These are phyloP conservation scores for Chlorella sp. DNA, from an alignment of 139 green algal species.

Conservation along the genomic window DNA sequence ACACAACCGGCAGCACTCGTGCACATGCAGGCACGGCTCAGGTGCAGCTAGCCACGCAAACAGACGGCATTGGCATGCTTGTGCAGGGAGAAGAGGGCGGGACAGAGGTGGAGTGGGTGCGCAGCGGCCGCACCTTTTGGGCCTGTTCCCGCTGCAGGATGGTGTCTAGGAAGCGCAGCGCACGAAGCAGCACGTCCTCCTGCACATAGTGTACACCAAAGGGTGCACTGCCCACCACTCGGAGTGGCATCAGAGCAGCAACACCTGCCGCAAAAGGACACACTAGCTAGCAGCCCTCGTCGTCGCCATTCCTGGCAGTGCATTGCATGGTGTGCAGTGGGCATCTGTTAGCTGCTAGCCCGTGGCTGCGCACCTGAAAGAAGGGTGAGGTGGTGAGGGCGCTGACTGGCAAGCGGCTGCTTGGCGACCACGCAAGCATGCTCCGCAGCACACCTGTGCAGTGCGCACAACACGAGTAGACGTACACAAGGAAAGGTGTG, in stretches of 20 bases:
- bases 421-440: conserved; percentile 43
- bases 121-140: conserved; percentile 51
- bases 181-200: conserved; percentile 58
- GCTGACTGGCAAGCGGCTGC: conserved; percentile 31
- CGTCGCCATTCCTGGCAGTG: too few relatives aligned
- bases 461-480: too few relatives aligned
- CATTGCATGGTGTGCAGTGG: too few relatives aligned
- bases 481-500: too few relatives aligned
- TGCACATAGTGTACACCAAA: too few relatives aligned
- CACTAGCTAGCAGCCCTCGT: too few relatives aligned
- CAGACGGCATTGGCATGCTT: neutral
- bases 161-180: conserved; percentile 74
- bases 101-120: neutral
- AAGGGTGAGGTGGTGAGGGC: conserved; percentile 41
- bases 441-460: conserved; percentile 22
- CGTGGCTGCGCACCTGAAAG: conserved; percentile 35
- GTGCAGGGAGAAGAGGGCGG: neutral
- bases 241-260: too few relatives aligned
- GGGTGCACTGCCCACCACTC: too few relatives aligned
- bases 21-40: neutral
- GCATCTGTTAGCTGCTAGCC: too few relatives aligned
- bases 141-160: conserved; percentile 65
- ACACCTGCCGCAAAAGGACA: too few relatives aligned
- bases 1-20: neutral
- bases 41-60: neutral